phyloP scores from a whole-genome alignment of 208 protist species.

The Hexamita inflata region DNA sequence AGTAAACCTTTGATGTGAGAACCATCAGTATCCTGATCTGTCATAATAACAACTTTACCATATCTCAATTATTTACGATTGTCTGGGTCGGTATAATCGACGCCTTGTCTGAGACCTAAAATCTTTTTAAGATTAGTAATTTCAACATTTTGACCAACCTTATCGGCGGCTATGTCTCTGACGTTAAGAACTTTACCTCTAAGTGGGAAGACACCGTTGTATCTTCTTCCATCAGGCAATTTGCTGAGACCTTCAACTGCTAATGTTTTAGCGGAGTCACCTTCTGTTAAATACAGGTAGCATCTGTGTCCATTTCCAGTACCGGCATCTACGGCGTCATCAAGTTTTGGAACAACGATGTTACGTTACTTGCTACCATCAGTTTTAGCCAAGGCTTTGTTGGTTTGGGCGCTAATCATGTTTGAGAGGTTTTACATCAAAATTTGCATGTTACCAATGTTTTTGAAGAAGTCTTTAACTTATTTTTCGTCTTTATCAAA shows the following conservation, averaged over 20 bases:
- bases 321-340: slow-evolving; percentile 95
- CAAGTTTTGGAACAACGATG: slow-evolving; percentile 89
- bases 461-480: neutral
- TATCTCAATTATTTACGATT: slow-evolving; percentile 74
- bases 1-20: slow-evolving; percentile 99
- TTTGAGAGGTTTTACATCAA: neutral
- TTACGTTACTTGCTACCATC: slow-evolving; percentile 47
- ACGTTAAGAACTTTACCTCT: slow-evolving; percentile 96
- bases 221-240: slow-evolving; percentile 85
- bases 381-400: slow-evolving; percentile 14
- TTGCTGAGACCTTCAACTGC: slow-evolving; percentile 48
- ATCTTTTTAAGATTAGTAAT: slow-evolving; percentile 60
- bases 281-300: slow-evolving; percentile 98
- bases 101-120: slow-evolving; percentile 65
- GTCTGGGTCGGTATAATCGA: slow-evolving; percentile 59
- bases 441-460: neutral
- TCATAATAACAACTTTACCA: slow-evolving; percentile 99
- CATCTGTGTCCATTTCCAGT: slow-evolving; percentile 67
- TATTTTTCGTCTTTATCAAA: neutral
- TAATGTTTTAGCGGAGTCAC: slow-evolving; percentile 88
- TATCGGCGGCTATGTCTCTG: slow-evolving; percentile 73
- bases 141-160: slow-evolving; percentile 75
- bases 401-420: neutral
- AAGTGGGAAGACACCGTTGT: slow-evolving; percentile 98
- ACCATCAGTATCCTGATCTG: slow-evolving; percentile 99